Evolutionary conservation across 129 eudicot genomes (phyloP).

Genomic region (Chrysanthemum seticuspe): DNA sequence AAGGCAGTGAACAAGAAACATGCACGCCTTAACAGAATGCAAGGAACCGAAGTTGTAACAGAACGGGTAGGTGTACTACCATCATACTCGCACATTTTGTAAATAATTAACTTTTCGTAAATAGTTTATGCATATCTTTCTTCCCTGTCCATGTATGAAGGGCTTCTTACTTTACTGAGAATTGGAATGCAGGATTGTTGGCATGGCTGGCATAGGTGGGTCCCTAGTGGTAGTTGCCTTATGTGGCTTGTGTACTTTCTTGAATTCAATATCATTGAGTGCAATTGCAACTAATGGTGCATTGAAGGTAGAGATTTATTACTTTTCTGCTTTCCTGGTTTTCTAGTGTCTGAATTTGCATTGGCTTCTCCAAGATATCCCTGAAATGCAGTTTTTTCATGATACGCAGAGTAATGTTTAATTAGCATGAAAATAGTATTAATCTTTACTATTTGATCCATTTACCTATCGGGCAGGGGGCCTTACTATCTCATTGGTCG

Average conservation of each 20-base stretch:
- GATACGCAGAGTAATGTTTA: conserved; percentile 15
- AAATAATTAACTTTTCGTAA: too few species aligned
- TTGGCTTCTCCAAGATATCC: too few species aligned
- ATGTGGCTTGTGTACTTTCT: conserved; percentile 92
- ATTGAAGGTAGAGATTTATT: conserved; percentile 65
- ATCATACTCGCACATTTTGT: too few species aligned
- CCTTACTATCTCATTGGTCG: conserved; percentile 99
- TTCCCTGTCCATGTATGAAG: conserved; percentile 2
- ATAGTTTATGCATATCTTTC: neutral
- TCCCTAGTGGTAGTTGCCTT: conserved; percentile 77
- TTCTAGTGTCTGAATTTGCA: too few species aligned
- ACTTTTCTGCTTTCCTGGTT: too few species aligned
- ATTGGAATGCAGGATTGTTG: conserved; percentile 84
- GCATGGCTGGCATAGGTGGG: conserved; percentile 96
- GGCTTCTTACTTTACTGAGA: conserved; percentile 23
- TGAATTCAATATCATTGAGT: conserved; percentile 89
- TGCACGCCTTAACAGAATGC: too few species aligned
- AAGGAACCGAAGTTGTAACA: too few species aligned
- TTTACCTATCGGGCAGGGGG: conserved; percentile 77
- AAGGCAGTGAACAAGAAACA: too few species aligned
- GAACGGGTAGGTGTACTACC: too few species aligned
- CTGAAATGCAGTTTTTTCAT: neutral
- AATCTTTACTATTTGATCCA: conserved; percentile 20
- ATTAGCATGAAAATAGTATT: conserved; percentile 7
- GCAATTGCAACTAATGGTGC: conserved; percentile 99